phyloP scores from a whole-genome alignment of 2,329 filamentous ascomycete species.

The Geosmithia flava region DNA sequence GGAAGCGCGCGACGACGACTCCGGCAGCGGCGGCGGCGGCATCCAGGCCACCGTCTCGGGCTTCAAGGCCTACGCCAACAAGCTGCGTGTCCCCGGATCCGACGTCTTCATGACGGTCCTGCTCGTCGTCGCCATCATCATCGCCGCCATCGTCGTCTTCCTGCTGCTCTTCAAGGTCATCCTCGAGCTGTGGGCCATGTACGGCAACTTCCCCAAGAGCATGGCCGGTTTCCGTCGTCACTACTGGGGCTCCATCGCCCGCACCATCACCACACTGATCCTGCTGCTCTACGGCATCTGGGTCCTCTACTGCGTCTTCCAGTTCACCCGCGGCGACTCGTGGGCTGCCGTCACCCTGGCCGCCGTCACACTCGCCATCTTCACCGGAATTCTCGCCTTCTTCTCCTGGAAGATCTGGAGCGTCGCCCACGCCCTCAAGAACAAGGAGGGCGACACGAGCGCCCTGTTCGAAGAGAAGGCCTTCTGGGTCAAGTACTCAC shows the following conservation, averaged over 20 bases:
- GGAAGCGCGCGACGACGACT: conserved; percentile 28
- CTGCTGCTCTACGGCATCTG: conserved; percentile 87
- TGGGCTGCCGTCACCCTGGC: conserved; percentile 85
- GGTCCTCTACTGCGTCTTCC: conserved; percentile 92
- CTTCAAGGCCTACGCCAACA: conserved; percentile 72
- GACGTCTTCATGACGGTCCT: conserved; percentile 97
- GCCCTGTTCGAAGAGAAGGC: conserved; percentile 80
- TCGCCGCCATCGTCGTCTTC: conserved; percentile 71
- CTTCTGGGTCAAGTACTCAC: conserved; percentile 87
- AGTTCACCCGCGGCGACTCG: conserved; percentile 87
- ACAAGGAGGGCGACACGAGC: conserved; percentile 57
- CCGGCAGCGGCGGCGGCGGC: conserved; percentile 8
- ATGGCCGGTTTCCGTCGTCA: conserved; percentile 82
- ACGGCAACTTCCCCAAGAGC: conserved; percentile 69
- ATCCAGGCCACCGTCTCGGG: conserved; percentile 50
- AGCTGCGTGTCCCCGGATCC: conserved; percentile 71
- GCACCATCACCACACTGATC: conserved; percentile 81
- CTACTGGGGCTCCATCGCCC: conserved; percentile 88
- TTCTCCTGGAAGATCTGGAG: conserved; percentile 77
- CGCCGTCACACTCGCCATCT: conserved; percentile 65
- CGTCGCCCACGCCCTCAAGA: conserved; percentile 63
- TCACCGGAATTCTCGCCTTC: conserved; percentile 69
- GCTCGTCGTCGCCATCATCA: conserved; percentile 74
- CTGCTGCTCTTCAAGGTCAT: conserved; percentile 87
- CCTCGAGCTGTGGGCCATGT: conserved; percentile 84